Conservation (phyloP, 2,329 filamentous ascomycete genomes). For the Ceratocystis harringtonii region DNA sequence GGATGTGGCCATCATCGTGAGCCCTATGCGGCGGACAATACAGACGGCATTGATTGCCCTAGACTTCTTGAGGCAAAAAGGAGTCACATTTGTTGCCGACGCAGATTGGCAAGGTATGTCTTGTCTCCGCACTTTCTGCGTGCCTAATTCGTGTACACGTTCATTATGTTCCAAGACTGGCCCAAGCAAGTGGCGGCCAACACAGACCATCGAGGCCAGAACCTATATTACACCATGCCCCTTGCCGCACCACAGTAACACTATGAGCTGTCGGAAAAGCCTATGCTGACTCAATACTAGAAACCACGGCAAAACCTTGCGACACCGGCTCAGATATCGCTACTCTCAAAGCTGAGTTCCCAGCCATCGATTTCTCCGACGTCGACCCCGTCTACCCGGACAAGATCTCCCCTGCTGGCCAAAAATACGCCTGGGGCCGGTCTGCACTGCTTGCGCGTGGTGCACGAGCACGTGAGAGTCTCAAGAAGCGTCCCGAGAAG, state of each 20-base stretch:
- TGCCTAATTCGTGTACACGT: too few species aligned
- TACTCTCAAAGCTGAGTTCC: constrained; percentile 34
- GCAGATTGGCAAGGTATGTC: constrained; percentile 49
- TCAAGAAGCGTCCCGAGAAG: constrained; percentile 42
- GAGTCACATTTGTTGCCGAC: constrained; percentile 39
- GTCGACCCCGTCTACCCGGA: constrained; percentile 48
- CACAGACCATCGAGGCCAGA: neutral
- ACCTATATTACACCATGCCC: neutral
- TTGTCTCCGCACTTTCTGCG: neutral
- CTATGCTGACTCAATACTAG: constrained; percentile 22
- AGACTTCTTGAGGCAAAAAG: constrained; percentile 41
- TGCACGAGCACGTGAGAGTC: constrained; percentile 32
- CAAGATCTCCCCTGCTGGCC: constrained; percentile 36
- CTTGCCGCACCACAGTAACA: neutral
- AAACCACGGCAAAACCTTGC: constrained; percentile 42
- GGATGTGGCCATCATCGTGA: constrained; percentile 41
- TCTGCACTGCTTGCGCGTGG: constrained; percentile 40
- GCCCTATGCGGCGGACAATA: constrained; percentile 49
- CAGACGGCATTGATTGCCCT: constrained; percentile 46
- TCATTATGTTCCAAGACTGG: neutral
- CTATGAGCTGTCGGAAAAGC: neutral
- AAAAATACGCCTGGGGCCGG: constrained; percentile 38
- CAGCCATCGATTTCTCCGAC: constrained; percentile 38
- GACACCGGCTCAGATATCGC: constrained; percentile 41
- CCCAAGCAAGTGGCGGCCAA: neutral